Percentiles rank a stretch among this genome's conserved stretches.
Evolutionary conservation across 768 basidiomycete species (phyloP).

Genomic region (Collybia sordida): DNA sequence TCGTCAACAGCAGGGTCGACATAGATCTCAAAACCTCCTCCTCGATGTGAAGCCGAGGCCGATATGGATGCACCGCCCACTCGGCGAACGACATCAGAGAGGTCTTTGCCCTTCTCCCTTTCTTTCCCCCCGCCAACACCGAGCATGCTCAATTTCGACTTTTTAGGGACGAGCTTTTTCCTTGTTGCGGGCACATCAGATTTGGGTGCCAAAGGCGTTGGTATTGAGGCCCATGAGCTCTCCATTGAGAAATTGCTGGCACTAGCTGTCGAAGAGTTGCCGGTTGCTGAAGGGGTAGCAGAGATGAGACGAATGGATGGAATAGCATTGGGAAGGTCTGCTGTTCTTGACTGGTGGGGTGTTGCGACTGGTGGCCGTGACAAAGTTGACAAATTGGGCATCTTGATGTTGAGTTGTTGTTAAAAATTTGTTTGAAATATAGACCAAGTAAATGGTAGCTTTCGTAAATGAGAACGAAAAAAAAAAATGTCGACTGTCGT

Average conservation of each 20-base stretch:
- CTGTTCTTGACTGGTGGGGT: conserved; percentile 18
- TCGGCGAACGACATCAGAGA: conserved; percentile 60
- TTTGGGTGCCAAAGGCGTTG: conserved; percentile 30
- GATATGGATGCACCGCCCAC: conserved; percentile 34
- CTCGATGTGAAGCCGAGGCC: conserved; percentile 17
- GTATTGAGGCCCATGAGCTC: conserved; percentile 32
- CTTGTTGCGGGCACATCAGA: conserved; percentile 19
- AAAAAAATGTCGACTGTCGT: conserved; percentile 8
- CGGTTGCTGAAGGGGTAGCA: conserved; percentile 60
- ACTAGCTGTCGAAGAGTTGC: conserved; percentile 35
- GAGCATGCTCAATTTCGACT: conserved; percentile 56
- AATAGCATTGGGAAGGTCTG: conserved; percentile 24
- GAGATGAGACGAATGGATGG: conserved; percentile 73
- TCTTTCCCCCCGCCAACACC: conserved; percentile 27
- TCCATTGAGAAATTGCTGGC: conserved; percentile 33
- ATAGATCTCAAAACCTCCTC: conserved; percentile 67
- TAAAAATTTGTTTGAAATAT: conserved; percentile 6
- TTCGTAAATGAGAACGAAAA: conserved; percentile 12
- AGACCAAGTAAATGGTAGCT: neutral
- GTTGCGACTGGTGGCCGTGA: conserved; percentile 22
- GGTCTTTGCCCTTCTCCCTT: conserved; percentile 40
- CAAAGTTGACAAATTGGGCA: conserved; percentile 15
- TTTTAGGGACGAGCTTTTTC: conserved; percentile 69
- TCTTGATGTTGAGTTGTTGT: conserved; percentile 5
- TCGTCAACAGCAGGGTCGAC: conserved; percentile 67